Evolutionary conservation across 2,329 filamentous ascomycete genomes (phyloP).

Genomic region (Colletotrichum lupini): DNA sequence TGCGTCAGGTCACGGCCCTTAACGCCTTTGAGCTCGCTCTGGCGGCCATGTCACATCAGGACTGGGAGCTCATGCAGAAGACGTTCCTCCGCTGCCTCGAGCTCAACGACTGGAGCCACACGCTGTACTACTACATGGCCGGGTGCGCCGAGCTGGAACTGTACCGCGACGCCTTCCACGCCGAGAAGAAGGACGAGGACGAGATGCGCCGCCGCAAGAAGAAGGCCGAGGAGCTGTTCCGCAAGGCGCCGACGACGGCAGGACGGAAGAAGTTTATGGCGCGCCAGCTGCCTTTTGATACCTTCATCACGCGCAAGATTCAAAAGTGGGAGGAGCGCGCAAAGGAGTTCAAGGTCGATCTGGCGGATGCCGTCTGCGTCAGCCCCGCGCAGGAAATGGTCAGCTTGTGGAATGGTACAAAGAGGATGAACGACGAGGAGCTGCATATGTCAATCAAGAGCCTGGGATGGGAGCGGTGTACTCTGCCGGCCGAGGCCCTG

Average conservation of each 20-base stretch:
- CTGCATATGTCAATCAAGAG: slow-evolving; percentile 71
- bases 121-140: slow-evolving; percentile 89
- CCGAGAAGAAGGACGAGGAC: slow-evolving; percentile 43
- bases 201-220: slow-evolving; percentile 68
- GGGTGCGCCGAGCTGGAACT: slow-evolving; percentile 82
- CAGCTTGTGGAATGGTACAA: slow-evolving; percentile 92
- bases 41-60: slow-evolving; percentile 81
- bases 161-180: slow-evolving; percentile 73
- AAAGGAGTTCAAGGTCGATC: slow-evolving; percentile 71
- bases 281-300: slow-evolving; percentile 87
- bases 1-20: slow-evolving; percentile 90
- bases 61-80: slow-evolving; percentile 78
- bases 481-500: slow-evolving; percentile 53
- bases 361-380: slow-evolving; percentile 84
- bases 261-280: slow-evolving; percentile 94
- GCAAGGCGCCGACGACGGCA: slow-evolving; percentile 76
- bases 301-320: slow-evolving; percentile 85
- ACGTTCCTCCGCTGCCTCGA: slow-evolving; percentile 80
- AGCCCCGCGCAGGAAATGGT: slow-evolving; percentile 91
- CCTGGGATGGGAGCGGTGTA: slow-evolving; percentile 75
- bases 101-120: slow-evolving; percentile 91
- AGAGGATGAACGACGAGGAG: slow-evolving; percentile 77
- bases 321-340: slow-evolving; percentile 88
- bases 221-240: slow-evolving; percentile 76
- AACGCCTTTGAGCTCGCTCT: slow-evolving; percentile 87